Percentiles rank a stretch among this genome's conserved stretches.
Conservation (phyloP, 2,329 filamentous ascomycete genomes). For the Cladosporium sphaerospermum region DNA sequence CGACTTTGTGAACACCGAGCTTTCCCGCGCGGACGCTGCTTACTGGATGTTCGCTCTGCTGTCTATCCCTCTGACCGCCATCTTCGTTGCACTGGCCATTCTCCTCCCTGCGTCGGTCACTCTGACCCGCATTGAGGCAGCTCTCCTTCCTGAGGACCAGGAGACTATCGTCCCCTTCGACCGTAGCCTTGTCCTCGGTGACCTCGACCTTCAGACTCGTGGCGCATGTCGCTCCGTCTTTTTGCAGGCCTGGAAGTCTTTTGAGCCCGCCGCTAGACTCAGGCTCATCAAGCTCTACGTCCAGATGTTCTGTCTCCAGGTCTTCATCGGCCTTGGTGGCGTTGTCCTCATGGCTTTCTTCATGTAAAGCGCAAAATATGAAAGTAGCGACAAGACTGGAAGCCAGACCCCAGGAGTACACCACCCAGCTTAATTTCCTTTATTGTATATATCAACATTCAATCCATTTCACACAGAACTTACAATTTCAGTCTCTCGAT, state of each 20-base stretch:
- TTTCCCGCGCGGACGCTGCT: conserved; percentile 20
- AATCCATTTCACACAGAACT: no score
- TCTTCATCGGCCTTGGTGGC: conserved; percentile 10
- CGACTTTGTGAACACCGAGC: conserved; percentile 9
- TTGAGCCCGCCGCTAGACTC: conserved; percentile 64
- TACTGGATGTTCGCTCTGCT: conserved; percentile 36
- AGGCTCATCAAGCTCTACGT: conserved; percentile 68
- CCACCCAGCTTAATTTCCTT: no score
- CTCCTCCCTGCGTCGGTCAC: conserved; percentile 74
- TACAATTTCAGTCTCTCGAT: no score
- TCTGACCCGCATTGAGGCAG: conserved; percentile 78
- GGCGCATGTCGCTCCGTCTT: conserved; percentile 55
- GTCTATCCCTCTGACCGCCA: conserved; percentile 31
- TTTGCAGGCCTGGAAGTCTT: conserved; percentile 71
- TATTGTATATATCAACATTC: no score
- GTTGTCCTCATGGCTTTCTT: not conserved
- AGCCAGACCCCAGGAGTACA: no score
- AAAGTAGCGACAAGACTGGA: no score
- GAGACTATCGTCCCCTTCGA: conserved; percentile 88
- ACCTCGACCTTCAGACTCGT: conserved; percentile 65
- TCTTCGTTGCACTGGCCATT: conserved; percentile 55
- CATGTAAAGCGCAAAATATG: not conserved
- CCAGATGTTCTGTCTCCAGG: conserved; percentile 59
- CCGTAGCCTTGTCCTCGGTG: conserved; percentile 64
- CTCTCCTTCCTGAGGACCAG: conserved; percentile 72